phyloP scores from a whole-genome alignment of 1,139 yeast species.

The Meyerozyma smithsonii region DNA sequence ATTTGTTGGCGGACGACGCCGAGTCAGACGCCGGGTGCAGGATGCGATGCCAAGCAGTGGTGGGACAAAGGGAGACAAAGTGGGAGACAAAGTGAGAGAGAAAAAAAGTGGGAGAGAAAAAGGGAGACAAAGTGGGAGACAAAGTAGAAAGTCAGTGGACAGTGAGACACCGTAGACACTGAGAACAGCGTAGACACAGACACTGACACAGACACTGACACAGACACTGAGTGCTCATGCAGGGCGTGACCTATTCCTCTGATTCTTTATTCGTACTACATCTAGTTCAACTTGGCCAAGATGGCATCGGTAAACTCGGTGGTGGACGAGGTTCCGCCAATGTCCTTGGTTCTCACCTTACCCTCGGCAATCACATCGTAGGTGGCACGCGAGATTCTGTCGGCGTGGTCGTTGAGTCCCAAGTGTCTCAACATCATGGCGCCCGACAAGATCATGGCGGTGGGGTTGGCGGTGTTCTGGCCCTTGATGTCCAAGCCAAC shows the following conservation, averaged over 20 bases:
- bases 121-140: background rate
- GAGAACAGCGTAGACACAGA: too few relatives aligned
- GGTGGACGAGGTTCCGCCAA: constrained; percentile 86
- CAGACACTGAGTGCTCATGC: too few relatives aligned
- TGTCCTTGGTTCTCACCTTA: constrained; percentile 71
- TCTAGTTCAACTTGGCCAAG: constrained; percentile 53
- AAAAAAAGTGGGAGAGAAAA: background rate
- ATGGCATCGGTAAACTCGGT: constrained; percentile 91
- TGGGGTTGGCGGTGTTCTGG: constrained; percentile 94
- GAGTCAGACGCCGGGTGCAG: too few relatives aligned
- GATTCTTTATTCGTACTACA: background rate
- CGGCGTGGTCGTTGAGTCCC: constrained; percentile 81
- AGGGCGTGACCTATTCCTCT: background rate
- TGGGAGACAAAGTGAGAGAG: background rate
- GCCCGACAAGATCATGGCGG: constrained; percentile 92
- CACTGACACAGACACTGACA: too few relatives aligned
- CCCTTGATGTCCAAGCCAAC: constrained; percentile 97
- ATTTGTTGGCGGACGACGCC: background rate
- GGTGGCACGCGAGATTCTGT: constrained; percentile 82
- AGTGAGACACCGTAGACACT: too few relatives aligned
- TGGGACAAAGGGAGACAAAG: background rate
- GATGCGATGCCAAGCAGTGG: too few relatives aligned
- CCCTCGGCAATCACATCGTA: constrained; percentile 88
- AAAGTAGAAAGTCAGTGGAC: too few relatives aligned
- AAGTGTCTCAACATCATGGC: constrained; percentile 91